Evolutionary conservation across 768 basidiomycete species (phyloP).

Genomic region (Boletus rex-veris): DNA sequence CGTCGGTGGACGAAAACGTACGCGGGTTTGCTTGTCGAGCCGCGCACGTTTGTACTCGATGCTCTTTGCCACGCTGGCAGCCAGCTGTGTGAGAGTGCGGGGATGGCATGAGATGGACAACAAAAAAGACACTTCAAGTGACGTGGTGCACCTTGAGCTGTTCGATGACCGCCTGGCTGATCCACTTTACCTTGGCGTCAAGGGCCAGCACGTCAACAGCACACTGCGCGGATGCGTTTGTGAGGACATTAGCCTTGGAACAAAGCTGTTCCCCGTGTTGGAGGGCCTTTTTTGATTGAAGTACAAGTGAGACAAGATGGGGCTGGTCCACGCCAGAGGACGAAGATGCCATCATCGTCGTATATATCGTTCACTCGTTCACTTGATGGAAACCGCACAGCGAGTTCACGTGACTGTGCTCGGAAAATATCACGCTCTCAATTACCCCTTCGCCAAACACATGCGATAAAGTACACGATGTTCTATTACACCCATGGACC

Average conservation of each 20-base stretch:
- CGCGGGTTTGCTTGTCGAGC: conserved; percentile 60
- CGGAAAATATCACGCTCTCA: too few species aligned
- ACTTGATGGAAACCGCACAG: not conserved
- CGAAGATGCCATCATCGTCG: conserved; percentile 15
- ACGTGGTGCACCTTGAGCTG: conserved; percentile 62
- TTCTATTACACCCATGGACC: not conserved
- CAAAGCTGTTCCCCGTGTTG: conserved; percentile 77
- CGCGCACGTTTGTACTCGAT: conserved; percentile 68
- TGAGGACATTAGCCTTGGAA: conserved; percentile 56
- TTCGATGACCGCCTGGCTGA: conserved; percentile 67
- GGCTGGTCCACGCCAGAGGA: conserved; percentile 41
- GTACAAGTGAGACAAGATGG: conserved; percentile 69
- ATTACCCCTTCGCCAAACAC: too few species aligned
- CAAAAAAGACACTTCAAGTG: not conserved
- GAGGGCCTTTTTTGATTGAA: conserved; percentile 80
- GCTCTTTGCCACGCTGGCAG: conserved; percentile 66
- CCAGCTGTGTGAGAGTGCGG: conserved; percentile 49
- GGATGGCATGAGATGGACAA: not conserved
- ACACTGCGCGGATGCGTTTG: conserved; percentile 62
- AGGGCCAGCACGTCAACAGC: conserved; percentile 71
- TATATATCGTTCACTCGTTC: too few species aligned
- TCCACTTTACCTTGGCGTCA: conserved; percentile 79
- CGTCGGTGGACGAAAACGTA: conserved; percentile 28
- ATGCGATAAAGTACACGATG: not conserved
- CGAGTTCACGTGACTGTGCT: conserved; percentile 11